Evolutionary conservation across 1,139 yeast species (phyloP).

Genomic region (Debaryomycetaceae sp.): DNA sequence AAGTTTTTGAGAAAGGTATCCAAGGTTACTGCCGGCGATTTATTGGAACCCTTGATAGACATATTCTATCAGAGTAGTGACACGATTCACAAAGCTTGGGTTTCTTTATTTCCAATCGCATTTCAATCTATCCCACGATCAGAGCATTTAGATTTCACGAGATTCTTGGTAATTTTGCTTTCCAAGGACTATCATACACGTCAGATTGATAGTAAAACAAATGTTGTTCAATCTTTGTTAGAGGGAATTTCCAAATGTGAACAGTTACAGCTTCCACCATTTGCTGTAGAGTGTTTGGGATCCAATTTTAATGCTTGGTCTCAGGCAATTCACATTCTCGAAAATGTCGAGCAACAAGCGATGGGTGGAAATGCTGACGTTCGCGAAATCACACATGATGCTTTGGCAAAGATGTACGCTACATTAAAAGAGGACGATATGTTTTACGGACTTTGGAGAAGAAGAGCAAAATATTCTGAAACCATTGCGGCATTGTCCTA

Average conservation of each 20-base stretch:
- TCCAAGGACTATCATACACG: slow-evolving; percentile 91
- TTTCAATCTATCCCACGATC: slow-evolving; percentile 70
- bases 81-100: slow-evolving; percentile 83
- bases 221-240: slow-evolving; percentile 78
- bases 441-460: slow-evolving; percentile 97
- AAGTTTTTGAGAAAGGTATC: slow-evolving; percentile 46
- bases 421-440: slow-evolving; percentile 90
- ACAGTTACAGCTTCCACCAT: slow-evolving; percentile 86
- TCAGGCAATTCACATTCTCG: slow-evolving; percentile 78
- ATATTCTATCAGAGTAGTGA: slow-evolving; percentile 80
- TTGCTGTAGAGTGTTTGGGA: slow-evolving; percentile 85
- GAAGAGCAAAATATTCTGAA: slow-evolving; percentile 90
- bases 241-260: slow-evolving; percentile 77
- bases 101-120: slow-evolving; percentile 75
- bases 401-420: slow-evolving; percentile 84
- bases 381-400: slow-evolving; percentile 85
- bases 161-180: slow-evolving; percentile 71
- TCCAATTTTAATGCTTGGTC: slow-evolving; percentile 90
- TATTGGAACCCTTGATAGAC: slow-evolving; percentile 71
- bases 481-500: slow-evolving; percentile 90
- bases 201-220: slow-evolving; percentile 83
- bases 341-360: slow-evolving; percentile 66
- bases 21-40: slow-evolving; percentile 51
- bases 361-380: slow-evolving; percentile 69
- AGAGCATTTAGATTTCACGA: slow-evolving; percentile 78